These are phyloP conservation scores for Calonectria ilicicola DNA, from an alignment of 2,329 filamentous ascomycete genomes.

Conservation along the genomic window DNA sequence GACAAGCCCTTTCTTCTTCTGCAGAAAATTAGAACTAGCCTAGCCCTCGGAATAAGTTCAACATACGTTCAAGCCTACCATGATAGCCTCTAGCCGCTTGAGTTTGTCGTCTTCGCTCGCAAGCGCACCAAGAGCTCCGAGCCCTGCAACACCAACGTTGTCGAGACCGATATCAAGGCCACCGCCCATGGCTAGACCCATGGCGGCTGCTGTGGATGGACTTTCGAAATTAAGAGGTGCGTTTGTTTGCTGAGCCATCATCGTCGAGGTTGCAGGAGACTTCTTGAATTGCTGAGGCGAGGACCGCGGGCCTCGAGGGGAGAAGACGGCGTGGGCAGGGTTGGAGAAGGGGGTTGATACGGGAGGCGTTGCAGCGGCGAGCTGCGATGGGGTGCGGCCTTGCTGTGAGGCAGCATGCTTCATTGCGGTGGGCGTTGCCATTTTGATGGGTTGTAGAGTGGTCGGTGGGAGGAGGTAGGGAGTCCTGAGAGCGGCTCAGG, in stretches of 20 bases:
- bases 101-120: conserved; percentile 66
- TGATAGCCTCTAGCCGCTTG: conserved; percentile 65
- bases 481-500: conserved; percentile 7
- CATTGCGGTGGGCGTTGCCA: conserved; percentile 64
- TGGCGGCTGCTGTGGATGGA: conserved; percentile 71
- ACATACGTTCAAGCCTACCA: conserved; percentile 63
- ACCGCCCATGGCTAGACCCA: conserved; percentile 65
- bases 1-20: conserved; percentile 70
- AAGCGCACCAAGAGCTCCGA: conserved; percentile 56
- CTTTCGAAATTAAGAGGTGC: conserved; percentile 71
- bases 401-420: conserved; percentile 59
- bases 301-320: conserved; percentile 67
- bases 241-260: conserved; percentile 60
- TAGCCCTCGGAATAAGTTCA: not conserved
- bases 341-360: conserved; percentile 76
- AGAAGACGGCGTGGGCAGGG: conserved; percentile 68
- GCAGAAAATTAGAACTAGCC: conserved; percentile 17
- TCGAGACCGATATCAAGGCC: conserved; percentile 66
- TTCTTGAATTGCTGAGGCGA: conserved; percentile 75
- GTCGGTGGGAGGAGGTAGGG: not conserved
- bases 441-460: conserved; percentile 37
- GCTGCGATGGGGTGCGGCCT: conserved; percentile 62
- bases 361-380: conserved; percentile 71
- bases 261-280: conserved; percentile 67
- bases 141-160: conserved; percentile 60